Base-by-base conservation (phyloP, 352 stramenopile genomes). In the Blastocystis sp. region DNA sequence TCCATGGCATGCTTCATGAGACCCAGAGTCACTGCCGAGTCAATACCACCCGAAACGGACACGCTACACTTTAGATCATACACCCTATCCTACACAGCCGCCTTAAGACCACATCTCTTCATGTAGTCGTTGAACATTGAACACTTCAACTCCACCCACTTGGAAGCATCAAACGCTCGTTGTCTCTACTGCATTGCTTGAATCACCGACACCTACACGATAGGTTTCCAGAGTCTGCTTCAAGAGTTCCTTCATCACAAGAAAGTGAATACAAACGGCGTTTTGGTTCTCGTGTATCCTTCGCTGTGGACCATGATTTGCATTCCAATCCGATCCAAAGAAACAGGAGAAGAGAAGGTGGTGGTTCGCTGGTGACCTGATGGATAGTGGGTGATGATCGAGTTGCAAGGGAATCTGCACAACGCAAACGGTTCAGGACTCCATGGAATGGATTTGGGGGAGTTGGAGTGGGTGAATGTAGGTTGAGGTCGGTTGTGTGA, bases 71-170 rank as follows among this genome's bases (percentile, higher is more conserved):
- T 18, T 14, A 78, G 1, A 84, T 0, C 8, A 84, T 8, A 34
- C 7, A 2, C 4, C 14, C 6, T 21, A 48, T 11, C 9, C 4
- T 36, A 84, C 56, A 44, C n/a, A 38, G 53, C 42, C 14, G 65
- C 44, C 32, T 84, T 75, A 11, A 84, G 27, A 51, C 65, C 73
- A 49, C 73, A 84, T 11, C 27, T 11, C 6, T 34, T 16, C 65
- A 84, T 84, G 24, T 84, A 84, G 46, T 84, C 73, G 24, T 84
- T 84, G 34, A 84, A 84, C 24, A 84, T 11, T 42, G 7, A 78
- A 72, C 65, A 84, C 32, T 79, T 84, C 8, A 9, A 7, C 8
- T 84, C 38, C 8, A 84, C 24, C 56, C 65, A 84, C 14, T 0
- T 40, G 8, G 0, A 53, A 1, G 65, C 53, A 72, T 79, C 24